phyloP scores from a whole-genome alignment of 179 eudicot species.

The Heliamphora pulchella region DNA sequence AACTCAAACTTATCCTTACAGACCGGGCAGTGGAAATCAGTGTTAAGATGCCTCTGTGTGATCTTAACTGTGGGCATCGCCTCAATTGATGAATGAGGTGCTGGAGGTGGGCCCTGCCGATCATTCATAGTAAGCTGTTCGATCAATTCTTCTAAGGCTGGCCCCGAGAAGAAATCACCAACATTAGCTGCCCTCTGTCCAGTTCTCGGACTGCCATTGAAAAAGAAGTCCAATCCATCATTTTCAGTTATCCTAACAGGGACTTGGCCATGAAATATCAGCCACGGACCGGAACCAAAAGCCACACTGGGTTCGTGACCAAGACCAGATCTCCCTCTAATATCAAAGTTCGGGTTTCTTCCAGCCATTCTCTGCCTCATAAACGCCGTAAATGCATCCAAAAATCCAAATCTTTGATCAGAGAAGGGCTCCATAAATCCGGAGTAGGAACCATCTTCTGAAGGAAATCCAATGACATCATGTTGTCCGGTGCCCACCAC shows the following conservation, averaged over 20 bases:
- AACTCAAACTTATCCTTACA: slow-evolving; percentile 67
- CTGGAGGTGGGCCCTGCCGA: slow-evolving; percentile 86
- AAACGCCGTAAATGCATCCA: slow-evolving; percentile 64
- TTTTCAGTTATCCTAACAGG: slow-evolving; percentile 44
- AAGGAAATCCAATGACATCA: slow-evolving; percentile 28
- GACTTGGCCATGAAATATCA: slow-evolving; percentile 61
- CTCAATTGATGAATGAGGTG: slow-evolving; percentile 70
- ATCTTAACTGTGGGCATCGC: slow-evolving; percentile 75
- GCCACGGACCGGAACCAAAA: slow-evolving; percentile 44
- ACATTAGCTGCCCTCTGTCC: slow-evolving; percentile 45
- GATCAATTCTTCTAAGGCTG: slow-evolving; percentile 71
- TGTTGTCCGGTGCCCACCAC: slow-evolving; percentile 21
- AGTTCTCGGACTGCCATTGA: slow-evolving; percentile 35
- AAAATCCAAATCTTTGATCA: slow-evolving; percentile 57
- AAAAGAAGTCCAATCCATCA: slow-evolving; percentile 30
- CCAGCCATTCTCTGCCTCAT: slow-evolving; percentile 53
- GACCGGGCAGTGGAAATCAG: slow-evolving; percentile 79
- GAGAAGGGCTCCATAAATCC: slow-evolving; percentile 32
- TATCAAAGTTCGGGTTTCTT: slow-evolving; percentile 32
- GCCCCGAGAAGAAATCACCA: slow-evolving; percentile 59
- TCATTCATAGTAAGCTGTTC: slow-evolving; percentile 61
- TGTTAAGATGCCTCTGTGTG: slow-evolving; percentile 49
- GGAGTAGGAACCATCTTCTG: slow-evolving; percentile 25
- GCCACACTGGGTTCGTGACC: slow-evolving; percentile 34
- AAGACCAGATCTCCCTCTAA: slow-evolving; percentile 44